These are phyloP conservation scores for Antitrichia curtipendula DNA, from an alignment of 225 moss, liverwort and hornwort genomes.

Conservation along the genomic window DNA sequence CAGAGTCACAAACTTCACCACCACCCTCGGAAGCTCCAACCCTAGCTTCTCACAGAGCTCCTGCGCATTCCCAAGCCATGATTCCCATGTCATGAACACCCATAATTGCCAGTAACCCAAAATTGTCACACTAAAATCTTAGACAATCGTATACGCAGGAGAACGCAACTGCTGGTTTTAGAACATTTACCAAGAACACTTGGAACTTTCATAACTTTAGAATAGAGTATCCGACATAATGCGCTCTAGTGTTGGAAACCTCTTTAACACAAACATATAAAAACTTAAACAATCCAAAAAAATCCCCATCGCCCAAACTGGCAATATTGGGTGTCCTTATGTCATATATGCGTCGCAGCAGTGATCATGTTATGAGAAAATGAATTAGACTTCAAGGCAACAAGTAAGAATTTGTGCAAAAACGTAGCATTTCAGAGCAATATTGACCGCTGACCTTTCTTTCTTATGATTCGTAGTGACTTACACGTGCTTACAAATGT, in stretches of 20 bases:
- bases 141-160: background rate
- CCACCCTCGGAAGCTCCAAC: slow-evolving; percentile 36
- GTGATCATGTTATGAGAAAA: background rate
- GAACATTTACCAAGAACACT: background rate
- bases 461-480: background rate
- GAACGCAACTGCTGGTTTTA: background rate
- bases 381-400: background rate
- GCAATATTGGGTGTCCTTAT: background rate
- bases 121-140: background rate
- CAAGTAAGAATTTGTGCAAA: background rate
- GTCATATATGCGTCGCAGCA: background rate
- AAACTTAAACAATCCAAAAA: background rate
- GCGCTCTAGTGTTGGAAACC: background rate
- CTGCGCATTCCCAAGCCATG: background rate
- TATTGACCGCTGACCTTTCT: background rate
- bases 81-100: background rate
- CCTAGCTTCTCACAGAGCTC: slow-evolving; percentile 34
- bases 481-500: background rate
- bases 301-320: background rate
- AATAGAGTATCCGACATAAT: background rate
- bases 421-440: background rate
- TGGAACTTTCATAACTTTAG: background rate
- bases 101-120: too few species aligned
- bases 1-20: slow-evolving; percentile 31
- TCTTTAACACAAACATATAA: background rate